phyloP scores from a whole-genome alignment of 2,329 filamentous ascomycete species.

The Fusarium sp. region DNA sequence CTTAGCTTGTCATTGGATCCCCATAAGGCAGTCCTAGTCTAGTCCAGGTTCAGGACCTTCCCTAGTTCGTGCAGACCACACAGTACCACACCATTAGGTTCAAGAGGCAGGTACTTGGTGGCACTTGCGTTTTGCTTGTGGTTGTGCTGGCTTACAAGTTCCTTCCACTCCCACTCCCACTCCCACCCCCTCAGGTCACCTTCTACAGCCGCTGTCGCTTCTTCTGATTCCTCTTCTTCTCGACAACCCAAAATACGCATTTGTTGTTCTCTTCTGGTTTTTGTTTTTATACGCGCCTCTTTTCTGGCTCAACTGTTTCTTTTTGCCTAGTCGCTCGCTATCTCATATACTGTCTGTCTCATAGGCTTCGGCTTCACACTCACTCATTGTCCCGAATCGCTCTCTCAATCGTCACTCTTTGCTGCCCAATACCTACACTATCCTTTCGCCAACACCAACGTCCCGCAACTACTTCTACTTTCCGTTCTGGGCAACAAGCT shows the following conservation, averaged over 20 bases:
- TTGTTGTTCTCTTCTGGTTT: conserved; percentile 12
- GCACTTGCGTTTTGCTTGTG: conserved; percentile 11
- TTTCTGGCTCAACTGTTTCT: conserved; percentile 10
- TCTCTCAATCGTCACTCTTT: not conserved
- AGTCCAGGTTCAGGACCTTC: conserved; percentile 8
- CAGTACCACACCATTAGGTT: conserved; percentile 12
- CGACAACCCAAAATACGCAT: conserved; percentile 1
- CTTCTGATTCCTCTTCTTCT: conserved; percentile 15
- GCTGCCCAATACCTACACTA: not conserved
- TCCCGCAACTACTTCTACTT: conserved; percentile 16
- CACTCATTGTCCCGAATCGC: conserved; percentile 20
- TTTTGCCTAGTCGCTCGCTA: conserved; percentile 15
- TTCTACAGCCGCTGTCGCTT: conserved; percentile 1
- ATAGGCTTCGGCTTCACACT: conserved; percentile 12
- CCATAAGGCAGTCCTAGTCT: conserved; percentile 10
- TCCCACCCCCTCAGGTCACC: conserved; percentile 8
- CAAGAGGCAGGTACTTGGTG: conserved; percentile 9
- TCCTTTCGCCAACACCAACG: conserved; percentile 11
- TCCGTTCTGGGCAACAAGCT: conserved; percentile 29
- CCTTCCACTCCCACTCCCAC: conserved; percentile 17
- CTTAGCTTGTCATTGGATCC: conserved; percentile 6
- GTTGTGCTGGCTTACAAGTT: conserved; percentile 32
- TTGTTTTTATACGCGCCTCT: conserved; percentile 16
- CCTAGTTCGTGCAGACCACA: conserved; percentile 20
- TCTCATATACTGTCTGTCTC: conserved; percentile 1